phyloP scores from a whole-genome alignment of 352 stramenopile species.

The Phytophthora capsici region DNA sequence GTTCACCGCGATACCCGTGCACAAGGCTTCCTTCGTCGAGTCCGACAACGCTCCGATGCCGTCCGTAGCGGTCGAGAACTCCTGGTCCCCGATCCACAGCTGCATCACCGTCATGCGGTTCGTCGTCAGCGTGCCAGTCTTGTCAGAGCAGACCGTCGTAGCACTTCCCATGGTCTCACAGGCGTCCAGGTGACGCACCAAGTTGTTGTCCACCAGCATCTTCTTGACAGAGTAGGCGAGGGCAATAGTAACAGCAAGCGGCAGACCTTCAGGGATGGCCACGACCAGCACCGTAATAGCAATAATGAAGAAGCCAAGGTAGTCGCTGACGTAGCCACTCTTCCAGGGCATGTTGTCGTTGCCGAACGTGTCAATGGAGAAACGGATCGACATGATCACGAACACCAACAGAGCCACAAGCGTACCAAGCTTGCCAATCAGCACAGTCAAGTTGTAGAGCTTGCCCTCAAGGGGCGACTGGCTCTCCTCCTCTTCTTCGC shows the following conservation, averaged over 20 bases:
- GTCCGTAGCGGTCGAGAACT: conserved; percentile 47
- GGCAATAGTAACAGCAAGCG: conserved; percentile 95
- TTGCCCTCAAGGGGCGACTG: conserved; percentile 66
- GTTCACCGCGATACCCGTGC: conserved; percentile 57
- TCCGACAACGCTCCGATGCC: conserved; percentile 36
- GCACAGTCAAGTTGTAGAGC: conserved; percentile 49
- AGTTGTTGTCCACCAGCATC: conserved; percentile 90
- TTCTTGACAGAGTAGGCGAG: conserved; percentile 93
- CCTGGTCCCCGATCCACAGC: conserved; percentile 62
- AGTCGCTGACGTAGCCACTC: conserved; percentile 42
- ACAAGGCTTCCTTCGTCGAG: conserved; percentile 48
- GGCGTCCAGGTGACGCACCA: conserved; percentile 84
- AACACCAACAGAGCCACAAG: conserved; percentile 63
- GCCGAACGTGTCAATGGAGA: conserved; percentile 53
- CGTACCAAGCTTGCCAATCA: conserved; percentile 68
- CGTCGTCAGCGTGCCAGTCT: conserved; percentile 96
- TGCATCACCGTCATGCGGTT: conserved; percentile 97
- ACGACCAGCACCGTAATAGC: conserved; percentile 92
- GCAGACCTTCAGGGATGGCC: conserved; percentile 95
- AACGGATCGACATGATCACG: conserved; percentile 62
- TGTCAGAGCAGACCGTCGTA: conserved; percentile 95
- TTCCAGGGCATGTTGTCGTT: conserved; percentile 38
- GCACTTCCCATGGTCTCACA: conserved; percentile 94
- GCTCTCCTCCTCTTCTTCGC: conserved; percentile 34
- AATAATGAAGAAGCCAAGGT: conserved; percentile 73